Percentiles rank a stretch among this genome's conserved stretches.
phyloP scores from a whole-genome alignment of 2,329 filamentous ascomycete species.

The Paecilomyces niveus region DNA sequence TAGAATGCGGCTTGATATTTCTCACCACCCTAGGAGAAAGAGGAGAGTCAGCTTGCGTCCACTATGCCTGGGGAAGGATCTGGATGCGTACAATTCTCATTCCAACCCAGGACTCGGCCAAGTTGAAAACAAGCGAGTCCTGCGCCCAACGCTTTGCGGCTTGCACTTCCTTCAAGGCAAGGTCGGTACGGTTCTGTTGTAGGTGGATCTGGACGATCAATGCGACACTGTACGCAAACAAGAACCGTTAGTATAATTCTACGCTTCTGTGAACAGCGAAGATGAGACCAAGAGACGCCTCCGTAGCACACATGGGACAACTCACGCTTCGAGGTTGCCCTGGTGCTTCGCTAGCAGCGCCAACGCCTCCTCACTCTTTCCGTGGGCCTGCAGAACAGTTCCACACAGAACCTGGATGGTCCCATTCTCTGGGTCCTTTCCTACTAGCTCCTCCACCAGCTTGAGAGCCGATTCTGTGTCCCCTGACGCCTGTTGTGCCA shows the following conservation, averaged over 20 bases:
- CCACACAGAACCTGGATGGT: slow-evolving; percentile 75
- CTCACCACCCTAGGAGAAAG: slow-evolving; percentile 66
- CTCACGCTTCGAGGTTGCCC: slow-evolving; percentile 70
- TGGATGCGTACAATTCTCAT: slow-evolving; percentile 62
- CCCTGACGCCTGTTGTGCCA: slow-evolving; percentile 61
- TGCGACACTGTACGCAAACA: slow-evolving; percentile 52
- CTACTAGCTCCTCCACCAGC: slow-evolving; percentile 60
- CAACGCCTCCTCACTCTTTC: slow-evolving; percentile 78
- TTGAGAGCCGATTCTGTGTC: slow-evolving; percentile 56
- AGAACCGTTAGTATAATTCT: slow-evolving; percentile 3
- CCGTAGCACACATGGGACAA: slow-evolving; percentile 13
- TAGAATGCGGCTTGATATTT: slow-evolving; percentile 97
- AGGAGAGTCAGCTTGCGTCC: not conserved
- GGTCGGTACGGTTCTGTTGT: slow-evolving; percentile 81
- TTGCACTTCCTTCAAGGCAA: slow-evolving; percentile 82
- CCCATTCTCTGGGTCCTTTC: slow-evolving; percentile 62
- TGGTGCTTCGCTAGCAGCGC: slow-evolving; percentile 74
- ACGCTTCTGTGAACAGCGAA: not conserved
- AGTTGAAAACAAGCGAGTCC: slow-evolving; percentile 85
- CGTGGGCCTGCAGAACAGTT: slow-evolving; percentile 72
- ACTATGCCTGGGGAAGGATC: not conserved
- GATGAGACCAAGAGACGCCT: not conserved
- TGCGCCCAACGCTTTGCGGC: slow-evolving; percentile 89
- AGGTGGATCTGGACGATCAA: slow-evolving; percentile 89
- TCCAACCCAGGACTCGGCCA: slow-evolving; percentile 93